Percentiles rank a stretch among this genome's conserved stretches.
Conservation (phyloP, 2,329 filamentous ascomycete genomes). For the Thielaviopsis populi region DNA sequence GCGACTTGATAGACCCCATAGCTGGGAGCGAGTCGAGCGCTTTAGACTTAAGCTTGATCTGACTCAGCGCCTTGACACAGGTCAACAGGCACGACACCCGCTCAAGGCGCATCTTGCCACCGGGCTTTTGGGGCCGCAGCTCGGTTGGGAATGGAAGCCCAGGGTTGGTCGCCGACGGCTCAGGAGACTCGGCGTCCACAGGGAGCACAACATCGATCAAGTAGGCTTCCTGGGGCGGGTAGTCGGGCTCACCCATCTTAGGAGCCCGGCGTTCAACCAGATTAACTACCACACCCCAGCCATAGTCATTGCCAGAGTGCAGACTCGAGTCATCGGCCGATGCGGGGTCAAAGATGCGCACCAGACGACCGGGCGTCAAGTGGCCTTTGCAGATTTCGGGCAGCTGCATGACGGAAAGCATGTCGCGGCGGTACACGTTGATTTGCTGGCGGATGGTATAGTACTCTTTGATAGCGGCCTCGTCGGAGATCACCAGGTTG, state of each 20-base stretch:
- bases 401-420: constrained; percentile 82
- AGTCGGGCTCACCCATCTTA: constrained; percentile 53
- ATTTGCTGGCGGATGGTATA: constrained; percentile 79
- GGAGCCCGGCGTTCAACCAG: constrained; percentile 48
- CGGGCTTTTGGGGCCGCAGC: constrained; percentile 45
- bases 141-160: constrained; percentile 40
- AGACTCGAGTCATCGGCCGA: constrained; percentile 30
- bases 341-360: constrained; percentile 61
- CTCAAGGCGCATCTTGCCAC: constrained; percentile 57
- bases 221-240: constrained; percentile 59
- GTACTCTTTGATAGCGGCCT: constrained; percentile 82
- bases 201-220: constrained; percentile 69
- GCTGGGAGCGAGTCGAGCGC: constrained; percentile 13
- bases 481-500: constrained; percentile 64
- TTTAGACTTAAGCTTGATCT: constrained; percentile 47
- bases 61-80: constrained; percentile 70
- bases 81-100: constrained; percentile 75
- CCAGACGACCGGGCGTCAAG: constrained; percentile 71
- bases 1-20: constrained; percentile 44
- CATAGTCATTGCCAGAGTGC: constrained; percentile 47
- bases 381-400: constrained; percentile 75
- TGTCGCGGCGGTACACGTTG: constrained; percentile 69
- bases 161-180: constrained; percentile 27
- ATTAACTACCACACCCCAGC: constrained; percentile 82
- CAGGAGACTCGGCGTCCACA: constrained; percentile 33